Conservation (phyloP, 805 yeast species). For the Ogataea populi-albae region DNA sequence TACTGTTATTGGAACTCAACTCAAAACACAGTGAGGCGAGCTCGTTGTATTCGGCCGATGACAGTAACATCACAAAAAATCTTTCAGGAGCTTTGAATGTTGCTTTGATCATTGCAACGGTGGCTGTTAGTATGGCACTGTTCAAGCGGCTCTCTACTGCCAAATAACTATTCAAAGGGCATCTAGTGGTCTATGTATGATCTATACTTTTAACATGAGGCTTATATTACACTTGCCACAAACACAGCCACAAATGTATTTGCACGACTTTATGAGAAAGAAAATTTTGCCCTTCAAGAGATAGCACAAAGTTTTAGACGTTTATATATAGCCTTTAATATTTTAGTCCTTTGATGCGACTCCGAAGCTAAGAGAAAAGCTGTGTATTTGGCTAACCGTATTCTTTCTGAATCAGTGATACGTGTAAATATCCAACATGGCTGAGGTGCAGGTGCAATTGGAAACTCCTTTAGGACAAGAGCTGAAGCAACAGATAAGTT, state of each 20-base stretch:
- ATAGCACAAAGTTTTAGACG: neutral
- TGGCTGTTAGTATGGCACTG: neutral
- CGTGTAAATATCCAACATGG: no score
- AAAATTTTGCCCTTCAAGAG: slow-evolving; percentile 17
- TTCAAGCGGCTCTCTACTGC: neutral
- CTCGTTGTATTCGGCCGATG: neutral
- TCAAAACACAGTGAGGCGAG: no score
- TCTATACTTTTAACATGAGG: no score
- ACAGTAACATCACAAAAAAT: slow-evolving; percentile 1
- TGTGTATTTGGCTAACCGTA: no score
- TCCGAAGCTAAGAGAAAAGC: no score
- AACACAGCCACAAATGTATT: slow-evolving; percentile 1
- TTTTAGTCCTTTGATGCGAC: no score
- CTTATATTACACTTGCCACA: neutral
- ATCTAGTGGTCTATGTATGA: no score
- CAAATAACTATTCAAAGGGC: neutral
- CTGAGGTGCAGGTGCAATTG: slow-evolving; percentile 24
- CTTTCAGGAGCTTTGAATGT: slow-evolving; percentile 1
- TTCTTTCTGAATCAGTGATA: no score
- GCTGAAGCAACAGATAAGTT: slow-evolving; percentile 42
- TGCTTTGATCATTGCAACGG: neutral
- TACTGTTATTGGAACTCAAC: slow-evolving; percentile 18
- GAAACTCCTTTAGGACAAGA: slow-evolving; percentile 38
- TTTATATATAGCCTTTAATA: no score
- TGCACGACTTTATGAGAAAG: slow-evolving; percentile 3